Percentiles rank a stretch among this genome's conserved stretches.
phyloP scores from a whole-genome alignment of 306 rosid species.

The Bauhinia variegata region DNA sequence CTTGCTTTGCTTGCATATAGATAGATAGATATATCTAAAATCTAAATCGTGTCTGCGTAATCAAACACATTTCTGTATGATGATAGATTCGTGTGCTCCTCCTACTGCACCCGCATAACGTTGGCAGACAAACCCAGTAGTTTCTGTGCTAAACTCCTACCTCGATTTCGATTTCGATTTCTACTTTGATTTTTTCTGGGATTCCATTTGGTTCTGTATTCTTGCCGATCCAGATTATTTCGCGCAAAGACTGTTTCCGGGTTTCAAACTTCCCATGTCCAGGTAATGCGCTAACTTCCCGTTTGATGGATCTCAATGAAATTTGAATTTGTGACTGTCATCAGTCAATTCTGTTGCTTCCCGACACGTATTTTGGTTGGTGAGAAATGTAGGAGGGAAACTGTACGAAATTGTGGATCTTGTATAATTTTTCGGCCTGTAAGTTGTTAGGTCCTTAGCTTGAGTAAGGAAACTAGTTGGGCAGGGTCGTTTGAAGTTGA shows the following conservation, averaged over 20 bases:
- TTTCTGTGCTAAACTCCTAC: neutral
- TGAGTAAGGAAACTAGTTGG: conserved; percentile 27
- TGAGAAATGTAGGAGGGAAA: conserved; percentile 11
- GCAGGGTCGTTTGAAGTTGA: conserved; percentile 17
- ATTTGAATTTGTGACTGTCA: conserved; percentile 25
- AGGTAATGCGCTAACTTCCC: conserved; percentile 57
- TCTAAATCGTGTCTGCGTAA: neutral
- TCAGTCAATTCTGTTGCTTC: conserved; percentile 10
- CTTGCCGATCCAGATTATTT: conserved; percentile 59
- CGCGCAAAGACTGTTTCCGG: conserved; percentile 36
- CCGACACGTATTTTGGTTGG: conserved; percentile 22
- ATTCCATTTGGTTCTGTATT: conserved; percentile 12
- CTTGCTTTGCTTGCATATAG: too few relatives aligned
- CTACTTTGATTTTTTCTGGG: too few relatives aligned
- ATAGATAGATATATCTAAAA: too few relatives aligned
- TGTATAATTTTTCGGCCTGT: conserved; percentile 8
- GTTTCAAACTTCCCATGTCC: conserved; percentile 44
- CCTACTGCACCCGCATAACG: neutral
- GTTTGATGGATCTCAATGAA: conserved; percentile 46
- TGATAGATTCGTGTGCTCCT: conserved; percentile 2
- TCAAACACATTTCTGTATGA: neutral
- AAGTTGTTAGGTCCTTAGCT: conserved; percentile 20
- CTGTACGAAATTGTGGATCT: conserved; percentile 23
- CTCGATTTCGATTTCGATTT: too few relatives aligned
- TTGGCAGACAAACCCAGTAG: neutral